A percentile compares a stretch with the other conserved stretches of the same genome.
phyloP scores from a whole-genome alignment of 345 rosid species.

The Linum tenue region DNA sequence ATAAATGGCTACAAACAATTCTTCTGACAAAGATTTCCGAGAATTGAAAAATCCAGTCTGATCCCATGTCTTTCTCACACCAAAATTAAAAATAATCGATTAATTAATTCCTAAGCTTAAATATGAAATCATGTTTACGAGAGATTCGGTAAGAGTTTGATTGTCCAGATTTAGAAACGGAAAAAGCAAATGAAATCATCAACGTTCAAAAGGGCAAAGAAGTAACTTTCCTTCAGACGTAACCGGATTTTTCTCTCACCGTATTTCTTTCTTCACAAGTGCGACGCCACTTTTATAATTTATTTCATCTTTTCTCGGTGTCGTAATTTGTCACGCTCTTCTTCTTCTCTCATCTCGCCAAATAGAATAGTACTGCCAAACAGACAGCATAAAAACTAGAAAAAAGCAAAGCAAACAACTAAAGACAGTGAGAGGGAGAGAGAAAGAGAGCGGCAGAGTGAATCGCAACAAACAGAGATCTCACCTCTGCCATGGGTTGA shows the following conservation, averaged over 20 bases:
- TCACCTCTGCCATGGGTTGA: not conserved
- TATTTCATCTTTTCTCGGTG: not conserved
- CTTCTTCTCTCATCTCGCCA: no score
- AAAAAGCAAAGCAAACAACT: not conserved
- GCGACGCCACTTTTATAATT: not conserved
- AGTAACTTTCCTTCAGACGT: not conserved
- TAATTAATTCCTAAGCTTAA: no score
- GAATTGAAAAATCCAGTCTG: no score
- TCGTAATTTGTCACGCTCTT: not conserved
- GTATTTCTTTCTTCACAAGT: not conserved
- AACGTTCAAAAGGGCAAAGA: no score
- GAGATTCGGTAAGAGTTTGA: no score
- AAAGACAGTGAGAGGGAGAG: not conserved
- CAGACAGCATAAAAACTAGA: not conserved
- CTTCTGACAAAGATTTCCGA: no score
- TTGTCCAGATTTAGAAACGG: no score
- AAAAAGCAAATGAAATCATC: no score
- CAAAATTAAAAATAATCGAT: no score
- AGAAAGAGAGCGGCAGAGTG: not conserved
- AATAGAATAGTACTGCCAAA: not conserved
- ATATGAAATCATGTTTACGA: no score
- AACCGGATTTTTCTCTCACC: not conserved
- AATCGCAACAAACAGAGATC: not conserved
- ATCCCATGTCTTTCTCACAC: no score
- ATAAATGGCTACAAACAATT: not conserved